These are phyloP conservation scores for Sugiyamaella novakii DNA, from an alignment of 1,139 yeast genomes.

Conservation along the genomic window DNA sequence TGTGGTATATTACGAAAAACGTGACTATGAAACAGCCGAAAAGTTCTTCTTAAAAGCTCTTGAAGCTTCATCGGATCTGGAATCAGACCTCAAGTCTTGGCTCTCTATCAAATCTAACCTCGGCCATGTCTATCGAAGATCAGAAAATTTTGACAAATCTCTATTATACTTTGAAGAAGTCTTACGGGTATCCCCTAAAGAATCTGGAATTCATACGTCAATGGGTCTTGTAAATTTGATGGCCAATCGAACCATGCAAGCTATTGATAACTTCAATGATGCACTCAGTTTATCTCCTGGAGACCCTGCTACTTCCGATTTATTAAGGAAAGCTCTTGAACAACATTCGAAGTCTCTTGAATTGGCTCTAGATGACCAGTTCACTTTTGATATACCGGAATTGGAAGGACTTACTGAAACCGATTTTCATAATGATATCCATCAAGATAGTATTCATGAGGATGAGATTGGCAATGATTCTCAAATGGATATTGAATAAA, in stretches of 20 bases:
- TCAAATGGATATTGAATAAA: constrained; percentile 31
- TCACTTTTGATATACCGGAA: constrained; percentile 11
- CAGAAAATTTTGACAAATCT: constrained; percentile 63
- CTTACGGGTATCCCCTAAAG: constrained; percentile 65
- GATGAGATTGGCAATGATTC: constrained; percentile 30
- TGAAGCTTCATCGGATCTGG: constrained; percentile 65
- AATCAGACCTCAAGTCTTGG: constrained; percentile 84
- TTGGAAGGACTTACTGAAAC: constrained; percentile 5
- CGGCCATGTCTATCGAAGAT: constrained; percentile 85
- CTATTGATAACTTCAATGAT: constrained; percentile 76
- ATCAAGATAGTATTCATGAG: constrained; percentile 7
- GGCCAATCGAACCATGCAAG: constrained; percentile 58
- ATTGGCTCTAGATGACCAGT: constrained; percentile 7
- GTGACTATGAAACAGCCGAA: constrained; percentile 70
- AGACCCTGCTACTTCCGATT: constrained; percentile 83
- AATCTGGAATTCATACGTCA: constrained; percentile 77
- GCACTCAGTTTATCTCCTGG: constrained; percentile 79
- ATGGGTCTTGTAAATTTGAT: constrained; percentile 81
- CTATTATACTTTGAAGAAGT: constrained; percentile 77
- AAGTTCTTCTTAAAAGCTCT: constrained; percentile 71
- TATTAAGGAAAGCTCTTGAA: constrained; percentile 65
- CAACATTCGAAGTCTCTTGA: constrained; percentile 10
- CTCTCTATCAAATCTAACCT: constrained; percentile 83
- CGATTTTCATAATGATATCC: background rate
- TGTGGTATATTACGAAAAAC: constrained; percentile 79